A percentile compares a stretch with the other conserved stretches of the same genome.
phyloP scores from a whole-genome alignment of 2,329 filamentous ascomycete species.

The Alternaria viburni region DNA sequence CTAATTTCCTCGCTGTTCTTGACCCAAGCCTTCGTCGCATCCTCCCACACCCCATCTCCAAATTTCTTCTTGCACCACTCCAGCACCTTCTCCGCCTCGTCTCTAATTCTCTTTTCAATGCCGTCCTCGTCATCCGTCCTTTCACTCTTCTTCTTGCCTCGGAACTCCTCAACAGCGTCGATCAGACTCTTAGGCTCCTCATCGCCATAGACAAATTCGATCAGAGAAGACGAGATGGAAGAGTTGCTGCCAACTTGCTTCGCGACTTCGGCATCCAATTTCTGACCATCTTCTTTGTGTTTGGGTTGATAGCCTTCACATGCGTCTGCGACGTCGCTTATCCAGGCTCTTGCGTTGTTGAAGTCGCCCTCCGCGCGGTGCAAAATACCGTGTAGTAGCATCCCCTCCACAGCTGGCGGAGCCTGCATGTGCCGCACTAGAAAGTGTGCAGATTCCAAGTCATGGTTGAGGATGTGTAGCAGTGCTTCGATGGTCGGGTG shows the following conservation, averaged over 20 bases:
- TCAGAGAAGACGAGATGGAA: slow-evolving; percentile 9
- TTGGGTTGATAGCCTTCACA: slow-evolving; percentile 45
- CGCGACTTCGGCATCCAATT: slow-evolving; percentile 13
- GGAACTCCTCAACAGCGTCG: slow-evolving; percentile 47
- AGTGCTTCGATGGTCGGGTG: slow-evolving; percentile 59
- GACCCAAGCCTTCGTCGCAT: slow-evolving; percentile 55
- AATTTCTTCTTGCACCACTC: slow-evolving; percentile 56
- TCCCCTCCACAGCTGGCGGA: slow-evolving; percentile 56
- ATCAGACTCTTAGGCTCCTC: slow-evolving; percentile 37
- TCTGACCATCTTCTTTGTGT: slow-evolving; percentile 19
- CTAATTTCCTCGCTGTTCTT: slow-evolving; percentile 49
- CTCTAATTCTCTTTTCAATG: slow-evolving; percentile 42
- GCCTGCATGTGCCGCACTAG: slow-evolving; percentile 60
- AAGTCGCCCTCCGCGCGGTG: slow-evolving; percentile 60
- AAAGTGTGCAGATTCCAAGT: slow-evolving; percentile 60
- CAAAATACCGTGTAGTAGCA: slow-evolving; percentile 60
- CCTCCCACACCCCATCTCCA: slow-evolving; percentile 49
- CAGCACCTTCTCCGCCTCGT: slow-evolving; percentile 52
- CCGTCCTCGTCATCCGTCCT: slow-evolving; percentile 23
- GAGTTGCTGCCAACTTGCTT: slow-evolving; percentile 8
- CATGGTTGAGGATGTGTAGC: slow-evolving; percentile 59
- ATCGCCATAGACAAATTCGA: slow-evolving; percentile 29
- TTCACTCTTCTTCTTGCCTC: slow-evolving; percentile 28
- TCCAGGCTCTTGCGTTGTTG: slow-evolving; percentile 58
- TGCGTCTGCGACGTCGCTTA: slow-evolving; percentile 50